phyloP scores from a whole-genome alignment of 2,329 filamentous ascomycete genomes.

The Aspergillus texensis region DNA sequence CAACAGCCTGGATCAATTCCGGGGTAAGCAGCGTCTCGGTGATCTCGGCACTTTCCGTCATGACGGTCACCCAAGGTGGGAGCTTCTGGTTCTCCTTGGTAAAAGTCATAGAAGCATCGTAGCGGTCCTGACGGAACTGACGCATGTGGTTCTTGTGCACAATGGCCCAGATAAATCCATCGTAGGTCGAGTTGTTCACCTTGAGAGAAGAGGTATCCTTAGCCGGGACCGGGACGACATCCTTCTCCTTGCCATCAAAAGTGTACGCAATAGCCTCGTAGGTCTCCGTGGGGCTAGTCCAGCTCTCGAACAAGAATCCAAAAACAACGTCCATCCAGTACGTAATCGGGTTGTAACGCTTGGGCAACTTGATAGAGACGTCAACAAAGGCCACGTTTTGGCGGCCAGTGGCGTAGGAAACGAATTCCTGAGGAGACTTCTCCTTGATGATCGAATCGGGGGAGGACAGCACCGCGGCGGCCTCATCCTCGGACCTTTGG shows the following conservation, averaged over 20 bases:
- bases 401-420: constrained; percentile 85
- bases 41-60: constrained; percentile 96
- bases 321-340: constrained; percentile 68
- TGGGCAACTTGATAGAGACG: constrained; percentile 76
- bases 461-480: constrained; percentile 45
- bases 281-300: constrained; percentile 69
- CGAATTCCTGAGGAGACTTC: constrained; percentile 83
- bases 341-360: constrained; percentile 80
- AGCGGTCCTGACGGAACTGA: constrained; percentile 84
- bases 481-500: constrained; percentile 50
- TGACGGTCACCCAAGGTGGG: constrained; percentile 85
- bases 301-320: constrained; percentile 78
- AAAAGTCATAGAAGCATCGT: constrained; percentile 87
- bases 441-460: constrained; percentile 72
- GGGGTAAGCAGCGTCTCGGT: constrained; percentile 83
- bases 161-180: constrained; percentile 91
- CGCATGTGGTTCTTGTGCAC: constrained; percentile 97
- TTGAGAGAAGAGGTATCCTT: constrained; percentile 61
- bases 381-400: constrained; percentile 93
- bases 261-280: constrained; percentile 79
- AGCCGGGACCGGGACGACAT: constrained; percentile 69
- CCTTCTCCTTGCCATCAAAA: constrained; percentile 88
- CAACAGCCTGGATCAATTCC: constrained; percentile 80
- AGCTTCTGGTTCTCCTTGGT: constrained; percentile 93
- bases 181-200: constrained; percentile 65